Base-by-base conservation (phyloP, 805 yeast genomes). In the Cyberlindnera misumaiensis region DNA sequence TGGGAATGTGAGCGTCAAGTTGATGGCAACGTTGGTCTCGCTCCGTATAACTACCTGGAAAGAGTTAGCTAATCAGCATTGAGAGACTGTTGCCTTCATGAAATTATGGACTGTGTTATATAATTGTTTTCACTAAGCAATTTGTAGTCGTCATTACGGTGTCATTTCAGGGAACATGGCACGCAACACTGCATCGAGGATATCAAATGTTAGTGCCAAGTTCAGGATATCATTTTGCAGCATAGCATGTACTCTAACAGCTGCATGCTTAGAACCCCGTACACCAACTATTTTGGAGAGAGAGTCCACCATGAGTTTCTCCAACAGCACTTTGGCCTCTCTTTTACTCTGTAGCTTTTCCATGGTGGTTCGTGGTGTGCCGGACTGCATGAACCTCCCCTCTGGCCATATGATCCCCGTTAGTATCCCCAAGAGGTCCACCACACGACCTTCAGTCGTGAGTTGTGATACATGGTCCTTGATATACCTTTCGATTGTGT, bases 201-300 rank as follows among this genome's bases (percentile, higher is more conserved):
- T 30, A 33, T 72, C 70, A 38, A 75, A 70, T 0, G 81, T 51
- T 39, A 89, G 56, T 50, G 83, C 85, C 16, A 75, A 68, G 55
- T 83, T 83, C 42, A 89, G 60, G 18, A 69, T 67, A 41, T 79
- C 83, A 49, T 85, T 84, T 55, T 89, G 97, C 5, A 84, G 44
- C 75, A 83, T 70, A 10, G 70, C 71, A 56, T 83, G 82, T 1
- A 84, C 36, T 32, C 73, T 65, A 4, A 62, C 59, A 7, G 83
- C 71, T 0, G 95, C 96, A 41, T 64, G 67, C 38, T 65, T 68
- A 3, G 94, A 72, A 44, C 77, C 80, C 7, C 74, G 57, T 4
- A 67, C 55, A 0, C 97, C 96, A 42, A 89, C 86, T 1, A 88
- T 71, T 49, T 72, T 80, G 11, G 89, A 77, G 39, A 83, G 75